Evolutionary conservation across 352 stramenopile species (phyloP).

Genomic region (Pythium scleroteichum): DNA sequence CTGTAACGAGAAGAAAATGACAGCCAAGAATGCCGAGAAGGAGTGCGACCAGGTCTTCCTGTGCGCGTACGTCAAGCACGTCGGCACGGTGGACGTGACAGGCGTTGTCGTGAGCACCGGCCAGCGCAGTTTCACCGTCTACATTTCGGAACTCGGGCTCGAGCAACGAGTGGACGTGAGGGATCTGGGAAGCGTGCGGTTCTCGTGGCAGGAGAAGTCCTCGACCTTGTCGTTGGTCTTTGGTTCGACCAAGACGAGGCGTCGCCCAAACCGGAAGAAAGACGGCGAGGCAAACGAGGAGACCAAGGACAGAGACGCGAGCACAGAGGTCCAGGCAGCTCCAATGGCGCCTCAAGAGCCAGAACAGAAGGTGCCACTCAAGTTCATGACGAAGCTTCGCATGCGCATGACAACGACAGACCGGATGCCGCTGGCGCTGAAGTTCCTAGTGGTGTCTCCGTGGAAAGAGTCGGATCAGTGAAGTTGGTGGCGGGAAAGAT

Average conservation of each 20-base stretch:
- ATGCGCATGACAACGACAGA: conserved; percentile 67
- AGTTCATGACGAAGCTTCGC: conserved; percentile 65
- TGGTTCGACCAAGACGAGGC: conserved; percentile 19
- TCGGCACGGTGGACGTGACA: conserved; percentile 58
- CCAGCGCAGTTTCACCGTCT: conserved; percentile 76
- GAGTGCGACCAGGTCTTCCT: conserved; percentile 81
- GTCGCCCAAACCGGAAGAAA: conserved; percentile 14
- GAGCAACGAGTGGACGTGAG: conserved; percentile 68
- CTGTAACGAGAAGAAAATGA: conserved; percentile 88
- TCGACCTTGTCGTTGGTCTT: conserved; percentile 49
- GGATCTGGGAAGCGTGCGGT: conserved; percentile 36
- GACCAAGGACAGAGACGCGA: neutral
- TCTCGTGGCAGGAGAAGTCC: conserved; percentile 53
- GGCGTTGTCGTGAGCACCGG: conserved; percentile 75
- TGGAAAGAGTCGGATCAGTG: conserved; percentile 5
- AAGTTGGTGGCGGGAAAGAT: neutral
- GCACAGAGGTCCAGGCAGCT: too few species aligned
- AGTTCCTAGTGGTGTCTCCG: conserved; percentile 45
- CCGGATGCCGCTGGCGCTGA: conserved; percentile 62
- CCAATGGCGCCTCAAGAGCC: neutral
- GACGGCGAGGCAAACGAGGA: conserved; percentile 11
- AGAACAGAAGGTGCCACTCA: conserved; percentile 37
- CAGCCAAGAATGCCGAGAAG: conserved; percentile 79
- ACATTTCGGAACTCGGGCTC: conserved; percentile 71
- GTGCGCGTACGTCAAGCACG: conserved; percentile 71